These are phyloP conservation scores for Monilinia polystroma DNA, from an alignment of 2,329 filamentous ascomycete species.

Conservation along the genomic window DNA sequence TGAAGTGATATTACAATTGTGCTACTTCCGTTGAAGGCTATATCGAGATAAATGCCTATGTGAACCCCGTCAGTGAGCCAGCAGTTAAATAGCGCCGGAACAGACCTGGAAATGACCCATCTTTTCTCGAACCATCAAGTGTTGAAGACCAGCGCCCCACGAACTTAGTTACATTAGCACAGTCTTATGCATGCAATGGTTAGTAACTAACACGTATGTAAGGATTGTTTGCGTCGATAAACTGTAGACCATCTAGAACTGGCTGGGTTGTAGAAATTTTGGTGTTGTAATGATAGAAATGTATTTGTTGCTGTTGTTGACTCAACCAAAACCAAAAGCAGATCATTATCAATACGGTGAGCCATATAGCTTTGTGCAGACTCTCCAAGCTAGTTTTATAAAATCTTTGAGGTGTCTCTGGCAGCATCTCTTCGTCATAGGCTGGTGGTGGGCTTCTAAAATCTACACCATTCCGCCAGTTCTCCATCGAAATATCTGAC, in stretches of 20 bases:
- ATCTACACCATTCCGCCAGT: conserved; percentile 24
- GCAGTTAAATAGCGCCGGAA: not conserved
- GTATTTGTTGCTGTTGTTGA: conserved; percentile 8
- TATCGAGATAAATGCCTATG: conserved; percentile 35
- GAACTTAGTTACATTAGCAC: conserved; percentile 27
- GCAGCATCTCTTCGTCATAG: conserved; percentile 5
- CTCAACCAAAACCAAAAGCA: conserved; percentile 26
- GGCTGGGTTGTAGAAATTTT: not conserved
- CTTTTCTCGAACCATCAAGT: conserved; percentile 28
- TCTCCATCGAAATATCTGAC: conserved; percentile 30
- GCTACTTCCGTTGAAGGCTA: conserved; percentile 30
- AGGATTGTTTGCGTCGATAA: conserved; percentile 31
- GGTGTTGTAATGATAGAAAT: conserved; percentile 14
- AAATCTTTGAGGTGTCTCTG: not conserved
- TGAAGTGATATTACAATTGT: conserved; percentile 32
- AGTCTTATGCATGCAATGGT: not conserved
- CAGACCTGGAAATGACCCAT: conserved; percentile 36
- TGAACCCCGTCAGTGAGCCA: not conserved
- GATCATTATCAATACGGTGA: conserved; percentile 39
- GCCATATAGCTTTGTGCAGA: conserved; percentile 14
- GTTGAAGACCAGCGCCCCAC: conserved; percentile 34
- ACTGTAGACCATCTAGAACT: conserved; percentile 30
- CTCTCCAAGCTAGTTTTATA: conserved; percentile 7
- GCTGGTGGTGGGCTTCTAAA: conserved; percentile 21
- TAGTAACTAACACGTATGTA: conserved; percentile 29